These are phyloP conservation scores for Lepidium campestre DNA, from an alignment of 441 rosid genomes.

Conservation along the genomic window DNA sequence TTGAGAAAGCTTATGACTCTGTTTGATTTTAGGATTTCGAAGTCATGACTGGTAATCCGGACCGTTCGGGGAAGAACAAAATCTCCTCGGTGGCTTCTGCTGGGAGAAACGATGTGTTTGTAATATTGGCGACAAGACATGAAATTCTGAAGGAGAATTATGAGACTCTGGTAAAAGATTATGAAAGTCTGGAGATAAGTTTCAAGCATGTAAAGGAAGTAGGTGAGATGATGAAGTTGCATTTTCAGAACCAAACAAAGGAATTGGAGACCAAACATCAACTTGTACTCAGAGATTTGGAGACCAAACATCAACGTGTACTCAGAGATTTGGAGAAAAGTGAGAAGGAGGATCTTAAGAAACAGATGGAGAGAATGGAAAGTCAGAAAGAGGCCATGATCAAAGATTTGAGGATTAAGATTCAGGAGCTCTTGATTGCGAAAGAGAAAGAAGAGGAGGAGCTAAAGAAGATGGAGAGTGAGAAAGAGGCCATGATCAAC, in stretches of 20 bases:
- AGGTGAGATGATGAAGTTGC: not conserved
- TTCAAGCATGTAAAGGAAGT: not conserved
- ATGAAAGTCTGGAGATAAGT: not conserved
- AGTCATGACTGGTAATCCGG: not conserved
- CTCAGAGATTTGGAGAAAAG: constrained; percentile 11
- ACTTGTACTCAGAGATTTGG: not conserved
- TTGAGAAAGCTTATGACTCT: not conserved
- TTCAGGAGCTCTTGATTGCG: not conserved
- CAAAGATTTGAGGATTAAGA: not conserved
- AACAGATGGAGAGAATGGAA: not conserved
- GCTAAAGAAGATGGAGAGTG: too few species aligned
- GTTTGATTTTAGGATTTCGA: constrained; percentile 4
- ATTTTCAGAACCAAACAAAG: not conserved
- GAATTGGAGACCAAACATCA: not conserved
- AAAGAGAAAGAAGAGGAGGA: not conserved
- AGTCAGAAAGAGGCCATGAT: not conserved
- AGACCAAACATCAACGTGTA: not conserved
- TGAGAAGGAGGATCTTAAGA: too few species aligned
- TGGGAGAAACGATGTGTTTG: not conserved
- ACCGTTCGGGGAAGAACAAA: not conserved
- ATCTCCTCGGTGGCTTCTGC: not conserved
- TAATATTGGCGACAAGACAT: not conserved
- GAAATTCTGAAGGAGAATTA: constrained; percentile 14
- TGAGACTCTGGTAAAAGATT: constrained; percentile 19
- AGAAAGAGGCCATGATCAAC: not conserved